Conservation (phyloP, 495 filamentous ascomycete species). For the Hypoxylon rickii region DNA sequence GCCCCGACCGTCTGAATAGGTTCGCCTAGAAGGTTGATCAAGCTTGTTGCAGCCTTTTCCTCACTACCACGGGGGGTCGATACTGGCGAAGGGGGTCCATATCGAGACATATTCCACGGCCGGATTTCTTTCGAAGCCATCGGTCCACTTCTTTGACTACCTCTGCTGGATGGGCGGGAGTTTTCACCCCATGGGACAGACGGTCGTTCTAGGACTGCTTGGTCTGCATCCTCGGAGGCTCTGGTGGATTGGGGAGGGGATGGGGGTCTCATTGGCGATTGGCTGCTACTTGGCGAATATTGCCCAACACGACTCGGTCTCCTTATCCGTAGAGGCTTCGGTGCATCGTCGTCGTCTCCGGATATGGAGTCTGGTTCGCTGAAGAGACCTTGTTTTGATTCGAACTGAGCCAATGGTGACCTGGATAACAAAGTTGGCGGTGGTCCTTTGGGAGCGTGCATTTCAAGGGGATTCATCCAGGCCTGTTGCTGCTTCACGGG, state of each 20-base stretch:
- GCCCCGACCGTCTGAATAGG: slow-evolving; percentile 49
- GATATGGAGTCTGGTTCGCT: slow-evolving; percentile 33
- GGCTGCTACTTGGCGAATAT: slow-evolving; percentile 3
- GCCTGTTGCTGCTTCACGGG: slow-evolving; percentile 38
- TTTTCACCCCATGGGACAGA: slow-evolving; percentile 9
- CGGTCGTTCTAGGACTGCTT: slow-evolving; percentile 6
- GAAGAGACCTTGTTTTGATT: slow-evolving; percentile 33
- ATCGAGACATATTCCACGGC: slow-evolving; percentile 17
- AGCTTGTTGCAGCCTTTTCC: slow-evolving; percentile 26
- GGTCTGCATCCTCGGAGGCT: slow-evolving; percentile 11
- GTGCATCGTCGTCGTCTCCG: slow-evolving; percentile 39
- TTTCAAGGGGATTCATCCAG: slow-evolving; percentile 50
- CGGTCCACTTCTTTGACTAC: slow-evolving; percentile 17
- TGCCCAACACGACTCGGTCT: slow-evolving; percentile 18
- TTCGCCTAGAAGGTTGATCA: slow-evolving; percentile 22
- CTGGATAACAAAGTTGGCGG: slow-evolving; percentile 26
- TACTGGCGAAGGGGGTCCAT: slow-evolving; percentile 36
- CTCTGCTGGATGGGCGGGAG: slow-evolving; percentile 18
- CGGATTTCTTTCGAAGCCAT: slow-evolving; percentile 26
- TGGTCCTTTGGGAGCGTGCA: slow-evolving; percentile 38
- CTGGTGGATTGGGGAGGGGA: slow-evolving; percentile 37
- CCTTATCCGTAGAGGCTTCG: slow-evolving; percentile 38
- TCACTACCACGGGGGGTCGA: slow-evolving; percentile 35
- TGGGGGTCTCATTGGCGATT: slow-evolving; percentile 28
- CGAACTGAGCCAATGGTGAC: slow-evolving; percentile 40